Conservation (phyloP, 495 filamentous ascomycete species). For the Trichoderma erinaceum region DNA sequence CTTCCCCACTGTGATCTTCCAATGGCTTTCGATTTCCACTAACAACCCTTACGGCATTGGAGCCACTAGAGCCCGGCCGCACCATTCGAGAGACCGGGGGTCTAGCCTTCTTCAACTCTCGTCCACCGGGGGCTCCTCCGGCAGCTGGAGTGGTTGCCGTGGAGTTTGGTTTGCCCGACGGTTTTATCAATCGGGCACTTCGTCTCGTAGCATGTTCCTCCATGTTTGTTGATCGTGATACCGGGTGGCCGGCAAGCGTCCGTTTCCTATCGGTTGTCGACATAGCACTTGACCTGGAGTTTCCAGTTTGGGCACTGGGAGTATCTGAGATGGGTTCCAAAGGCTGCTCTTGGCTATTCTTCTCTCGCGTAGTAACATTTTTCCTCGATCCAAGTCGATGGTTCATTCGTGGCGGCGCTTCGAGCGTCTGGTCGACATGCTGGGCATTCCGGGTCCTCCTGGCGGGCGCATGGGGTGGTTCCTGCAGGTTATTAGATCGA, state of each 20-base stretch:
- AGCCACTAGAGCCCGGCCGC: conserved; percentile 47
- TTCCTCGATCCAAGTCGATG: conserved; percentile 43
- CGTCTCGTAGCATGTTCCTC: conserved; percentile 69
- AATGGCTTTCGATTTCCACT: conserved; percentile 75
- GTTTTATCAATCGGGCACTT: conserved; percentile 63
- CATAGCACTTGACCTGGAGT: conserved; percentile 19
- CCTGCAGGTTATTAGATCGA: conserved; percentile 29
- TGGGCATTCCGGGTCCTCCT: conserved; percentile 57
- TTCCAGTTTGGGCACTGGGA: not conserved
- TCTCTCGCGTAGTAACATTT: conserved; percentile 45
- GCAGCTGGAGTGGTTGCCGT: conserved; percentile 44
- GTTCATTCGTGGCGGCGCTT: conserved; percentile 60
- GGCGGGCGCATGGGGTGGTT: conserved; percentile 63
- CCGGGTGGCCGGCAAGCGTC: conserved; percentile 75
- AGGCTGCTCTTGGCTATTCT: conserved; percentile 26
- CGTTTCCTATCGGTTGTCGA: conserved; percentile 62
- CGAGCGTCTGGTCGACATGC: conserved; percentile 44
- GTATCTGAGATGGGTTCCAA: conserved; percentile 13
- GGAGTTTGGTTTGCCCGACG: conserved; percentile 54
- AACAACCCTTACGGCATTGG: conserved; percentile 73
- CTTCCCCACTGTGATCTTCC: conserved; percentile 56
- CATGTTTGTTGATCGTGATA: conserved; percentile 48
- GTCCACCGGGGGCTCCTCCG: conserved; percentile 48
- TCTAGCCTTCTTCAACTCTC: conserved; percentile 73
- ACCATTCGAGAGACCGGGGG: conserved; percentile 51